A percentile compares a stretch with the other conserved stretches of the same genome.
Conservation (phyloP, 2,329 filamentous ascomycete genomes). For the Colletotrichum chrysophilum region DNA sequence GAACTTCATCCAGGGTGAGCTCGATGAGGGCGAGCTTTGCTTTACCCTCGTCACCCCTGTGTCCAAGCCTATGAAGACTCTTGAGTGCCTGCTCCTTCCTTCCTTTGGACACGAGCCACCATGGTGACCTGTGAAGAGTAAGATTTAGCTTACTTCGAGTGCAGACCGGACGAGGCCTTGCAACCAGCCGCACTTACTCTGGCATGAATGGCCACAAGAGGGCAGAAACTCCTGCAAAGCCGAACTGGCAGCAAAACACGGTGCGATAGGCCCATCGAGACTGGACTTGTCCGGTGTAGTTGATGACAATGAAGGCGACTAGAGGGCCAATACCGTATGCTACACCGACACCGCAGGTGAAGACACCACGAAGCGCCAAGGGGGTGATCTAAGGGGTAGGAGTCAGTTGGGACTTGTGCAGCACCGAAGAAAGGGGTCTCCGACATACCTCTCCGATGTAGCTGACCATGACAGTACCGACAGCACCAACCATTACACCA, state of each 20-base stretch:
- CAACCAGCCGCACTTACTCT: constrained; percentile 32
- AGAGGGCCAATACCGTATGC: constrained; percentile 36
- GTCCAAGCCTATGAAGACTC: constrained; percentile 36
- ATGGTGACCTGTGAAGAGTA: constrained; percentile 32
- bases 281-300: constrained; percentile 29
- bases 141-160: neutral
- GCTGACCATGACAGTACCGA: constrained; percentile 30
- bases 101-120: constrained; percentile 43
- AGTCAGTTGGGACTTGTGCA: neutral
- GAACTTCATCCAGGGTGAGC: constrained; percentile 36
- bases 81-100: constrained; percentile 37
- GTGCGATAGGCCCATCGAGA: constrained; percentile 38
- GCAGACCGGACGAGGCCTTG: neutral
- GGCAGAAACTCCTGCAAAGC: constrained; percentile 34
- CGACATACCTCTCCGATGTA: constrained; percentile 34
- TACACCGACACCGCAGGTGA: constrained; percentile 33
- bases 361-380: constrained; percentile 30
- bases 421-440: neutral
- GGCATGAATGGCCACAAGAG: constrained; percentile 41
- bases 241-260: constrained; percentile 38
- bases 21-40: constrained; percentile 33
- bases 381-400: constrained; percentile 26
- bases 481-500: constrained; percentile 38
- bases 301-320: constrained; percentile 34
- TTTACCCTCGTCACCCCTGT: constrained; percentile 28